These are phyloP conservation scores for Fusarium praegraminearum DNA, from an alignment of 2,329 filamentous ascomycete species.

Conservation along the genomic window DNA sequence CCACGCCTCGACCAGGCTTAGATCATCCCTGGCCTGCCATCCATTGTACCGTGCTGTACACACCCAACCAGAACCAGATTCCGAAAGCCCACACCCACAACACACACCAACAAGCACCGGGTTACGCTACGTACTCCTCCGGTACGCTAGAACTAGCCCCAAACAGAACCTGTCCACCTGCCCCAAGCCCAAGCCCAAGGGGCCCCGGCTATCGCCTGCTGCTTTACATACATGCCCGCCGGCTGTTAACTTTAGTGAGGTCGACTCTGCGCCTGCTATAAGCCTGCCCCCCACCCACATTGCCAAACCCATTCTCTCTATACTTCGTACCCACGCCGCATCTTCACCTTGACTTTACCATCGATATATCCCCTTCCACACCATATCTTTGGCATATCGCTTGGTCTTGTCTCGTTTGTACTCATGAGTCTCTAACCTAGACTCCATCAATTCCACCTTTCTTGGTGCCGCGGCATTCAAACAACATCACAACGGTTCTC, in stretches of 20 bases:
- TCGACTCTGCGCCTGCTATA: slow-evolving; percentile 42
- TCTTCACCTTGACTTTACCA: slow-evolving; percentile 24
- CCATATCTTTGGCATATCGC: slow-evolving; percentile 1
- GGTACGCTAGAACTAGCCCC: slow-evolving; percentile 44
- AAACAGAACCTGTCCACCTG: slow-evolving; percentile 46
- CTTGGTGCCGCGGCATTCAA: slow-evolving; percentile 43
- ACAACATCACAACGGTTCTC: slow-evolving; percentile 38
- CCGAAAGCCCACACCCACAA: slow-evolving; percentile 30
- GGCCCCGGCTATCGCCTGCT: slow-evolving; percentile 36
- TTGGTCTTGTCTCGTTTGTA: slow-evolving; percentile 26
- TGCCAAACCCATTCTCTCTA: slow-evolving; percentile 44
- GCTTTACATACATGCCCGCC: slow-evolving; percentile 7
- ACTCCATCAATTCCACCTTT: slow-evolving; percentile 28
- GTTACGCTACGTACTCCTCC: slow-evolving; percentile 36
- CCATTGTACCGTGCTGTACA: slow-evolving; percentile 21
- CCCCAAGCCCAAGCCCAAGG: slow-evolving; percentile 30
- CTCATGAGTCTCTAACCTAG: slow-evolving; percentile 44
- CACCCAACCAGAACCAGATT: slow-evolving; percentile 16
- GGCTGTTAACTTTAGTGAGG: slow-evolving; percentile 12
- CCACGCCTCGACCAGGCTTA: slow-evolving; percentile 46
- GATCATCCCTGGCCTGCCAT: slow-evolving; percentile 37
- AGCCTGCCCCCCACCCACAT: slow-evolving; percentile 47
- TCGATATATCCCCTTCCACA: slow-evolving; percentile 25
- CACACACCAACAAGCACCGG: slow-evolving; percentile 21
- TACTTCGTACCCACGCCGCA: slow-evolving; percentile 43